Evolutionary conservation across 2,329 filamentous ascomycete genomes (phyloP), one percentile per base, ranked within the genome.

Genomic region (Talaromyces sp.): DNA sequence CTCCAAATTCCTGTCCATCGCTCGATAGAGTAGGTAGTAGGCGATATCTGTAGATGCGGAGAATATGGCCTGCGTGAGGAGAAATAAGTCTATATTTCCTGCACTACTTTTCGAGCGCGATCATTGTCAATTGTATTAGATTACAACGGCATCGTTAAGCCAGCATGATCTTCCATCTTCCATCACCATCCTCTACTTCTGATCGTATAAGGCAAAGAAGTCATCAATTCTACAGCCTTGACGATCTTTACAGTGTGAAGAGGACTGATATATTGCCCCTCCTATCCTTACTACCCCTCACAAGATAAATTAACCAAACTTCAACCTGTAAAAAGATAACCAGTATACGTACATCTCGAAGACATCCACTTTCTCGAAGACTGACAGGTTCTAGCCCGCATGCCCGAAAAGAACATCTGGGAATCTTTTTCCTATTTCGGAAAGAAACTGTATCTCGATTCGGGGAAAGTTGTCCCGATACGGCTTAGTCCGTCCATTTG

Each of bases 371-470:
- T 38, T 36, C 53, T 7, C 15, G 25, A 15, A 38, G 31, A 25
- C 19, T 36, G 5, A 56, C 53, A 34, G 29, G 15, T 22, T 36
- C 17, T 22, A n/a, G n/a, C 51, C 10, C 5, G 25, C 19, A 36
- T 4, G 29, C 11, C 29, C 5, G 31, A 38, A 38, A 56, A 36
- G 36, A 15, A n/a, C 15, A 15, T 29, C 25, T 29, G 47, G 65
- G 65, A 67, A 65, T 19, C 13, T 58, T 65, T 67, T 67, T 59
- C 65, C 63, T 62, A 58, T 51, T 66, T 63, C 4, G 64, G 65
- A 65, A 65, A 64, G 58, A 34, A 54, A 54, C 45, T 10, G 8
- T 13, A 1, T n/a, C 19, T 38, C 36, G 19, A 51, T 51, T 1
- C 63, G 22, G 63, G 36, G 36, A 65, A 65, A 11, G 3, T 51